A percentile compares a stretch with the other conserved stretches of the same genome.
These are phyloP conservation scores for Phytopythium sindhum DNA, from an alignment of 352 stramenopile species.

Conservation along the genomic window DNA sequence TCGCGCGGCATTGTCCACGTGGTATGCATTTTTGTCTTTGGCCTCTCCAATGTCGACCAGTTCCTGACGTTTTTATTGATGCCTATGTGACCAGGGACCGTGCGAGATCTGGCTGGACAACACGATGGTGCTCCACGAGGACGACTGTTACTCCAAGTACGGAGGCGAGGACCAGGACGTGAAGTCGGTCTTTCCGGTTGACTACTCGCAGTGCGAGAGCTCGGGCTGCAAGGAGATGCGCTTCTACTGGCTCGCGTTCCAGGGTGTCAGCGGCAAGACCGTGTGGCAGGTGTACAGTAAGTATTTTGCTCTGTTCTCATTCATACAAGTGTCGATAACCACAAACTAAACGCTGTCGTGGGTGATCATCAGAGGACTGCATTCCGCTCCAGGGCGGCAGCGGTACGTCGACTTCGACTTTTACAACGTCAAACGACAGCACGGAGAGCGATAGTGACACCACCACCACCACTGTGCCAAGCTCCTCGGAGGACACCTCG, in stretches of 20 bases:
- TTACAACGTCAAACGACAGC: background rate
- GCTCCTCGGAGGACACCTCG: background rate
- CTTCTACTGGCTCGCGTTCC: constrained; percentile 30
- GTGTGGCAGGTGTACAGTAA: constrained; percentile 31
- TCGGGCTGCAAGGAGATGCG: constrained; percentile 22
- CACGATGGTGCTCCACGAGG: constrained; percentile 18
- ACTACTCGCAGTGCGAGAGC: constrained; percentile 21
- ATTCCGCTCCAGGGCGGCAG: constrained; percentile 20
- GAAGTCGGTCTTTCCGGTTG: constrained; percentile 24
- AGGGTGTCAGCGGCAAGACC: constrained; percentile 17
- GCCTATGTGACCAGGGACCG: constrained; percentile 10
- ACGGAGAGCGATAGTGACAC: background rate
- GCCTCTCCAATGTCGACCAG: background rate
- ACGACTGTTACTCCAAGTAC: constrained; percentile 21
- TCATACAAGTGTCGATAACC: background rate
- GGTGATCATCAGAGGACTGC: constrained; percentile 22
- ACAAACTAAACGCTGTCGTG: background rate
- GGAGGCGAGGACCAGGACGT: constrained; percentile 12
- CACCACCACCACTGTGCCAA: background rate
- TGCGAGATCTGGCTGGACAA: constrained; percentile 29
- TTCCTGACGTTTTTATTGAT: constrained; percentile 13
- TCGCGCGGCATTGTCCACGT: constrained; percentile 17
- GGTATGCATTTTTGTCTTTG: background rate
- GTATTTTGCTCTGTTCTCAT: background rate
- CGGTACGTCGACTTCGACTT: background rate